Evolutionary conservation across 805 yeast genomes (phyloP).

Genomic region (Candida quercuum): DNA sequence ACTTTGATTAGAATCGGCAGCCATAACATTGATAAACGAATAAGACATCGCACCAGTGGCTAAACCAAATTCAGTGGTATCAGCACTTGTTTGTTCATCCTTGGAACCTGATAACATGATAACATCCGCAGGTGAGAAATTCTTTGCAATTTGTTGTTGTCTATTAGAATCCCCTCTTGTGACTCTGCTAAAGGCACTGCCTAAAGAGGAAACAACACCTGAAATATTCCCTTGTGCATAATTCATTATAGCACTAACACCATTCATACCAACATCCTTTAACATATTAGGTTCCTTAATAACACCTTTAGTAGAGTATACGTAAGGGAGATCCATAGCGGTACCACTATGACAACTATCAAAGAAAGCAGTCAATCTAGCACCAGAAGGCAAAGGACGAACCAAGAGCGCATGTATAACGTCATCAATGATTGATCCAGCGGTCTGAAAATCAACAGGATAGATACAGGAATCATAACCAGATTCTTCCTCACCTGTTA

Average conservation of each 20-base stretch:
- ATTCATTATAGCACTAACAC: slow-evolving; percentile 45
- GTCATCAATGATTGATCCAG: slow-evolving; percentile 66
- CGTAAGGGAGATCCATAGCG: slow-evolving; percentile 62
- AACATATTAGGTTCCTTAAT: slow-evolving; percentile 65
- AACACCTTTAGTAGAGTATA: slow-evolving; percentile 68
- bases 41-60: slow-evolving; percentile 75
- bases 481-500: slow-evolving; percentile 57
- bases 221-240: slow-evolving; percentile 48
- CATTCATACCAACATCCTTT: slow-evolving; percentile 61
- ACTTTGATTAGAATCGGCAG: slow-evolving; percentile 47
- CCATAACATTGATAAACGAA: slow-evolving; percentile 58
- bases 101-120: slow-evolving; percentile 65
- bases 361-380: slow-evolving; percentile 62
- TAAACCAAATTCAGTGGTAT: slow-evolving; percentile 56
- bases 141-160: slow-evolving; percentile 35
- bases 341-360: slow-evolving; percentile 79
- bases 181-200: slow-evolving; percentile 17
- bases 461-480: slow-evolving; percentile 59
- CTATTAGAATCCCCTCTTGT: slow-evolving; percentile 22
- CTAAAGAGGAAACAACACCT: slow-evolving; percentile 26
- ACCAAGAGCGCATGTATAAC: slow-evolving; percentile 58
- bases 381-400: slow-evolving; percentile 56
- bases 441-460: slow-evolving; percentile 55
- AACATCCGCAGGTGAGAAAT: slow-evolving; percentile 63
- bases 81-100: slow-evolving; percentile 56